Evolutionary conservation across 345 rosid species (phyloP), one percentile per base, ranked within the genome.

Genomic region (Garcia nutans): DNA sequence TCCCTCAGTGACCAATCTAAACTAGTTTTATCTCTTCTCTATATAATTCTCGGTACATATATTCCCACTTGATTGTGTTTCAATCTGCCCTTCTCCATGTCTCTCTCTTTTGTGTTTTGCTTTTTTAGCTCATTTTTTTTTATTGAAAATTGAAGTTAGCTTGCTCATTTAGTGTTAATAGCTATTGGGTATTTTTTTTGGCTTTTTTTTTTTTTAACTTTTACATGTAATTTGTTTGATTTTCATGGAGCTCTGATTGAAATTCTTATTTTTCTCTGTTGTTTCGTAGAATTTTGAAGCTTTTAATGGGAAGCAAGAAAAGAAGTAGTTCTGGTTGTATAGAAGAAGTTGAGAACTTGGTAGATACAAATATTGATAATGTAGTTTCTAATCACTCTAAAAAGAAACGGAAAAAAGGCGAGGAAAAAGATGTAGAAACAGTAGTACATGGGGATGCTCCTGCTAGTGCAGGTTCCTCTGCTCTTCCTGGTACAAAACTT

Each of bases 271-370:
- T 33, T 54, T 12, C 41, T 56, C 23, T 44, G 20, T 60, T 41
- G 24, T 42, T 63, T 28, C 37, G 33, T 3, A 63, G 74, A 26
- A 69, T 20, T 71, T 75, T 69, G 68, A 54, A 20, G 65, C 65
- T 22, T 22, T 65, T 77, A 75, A 92, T 92, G 95, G 93, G 83
- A 23, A 83, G 77, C 74, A 92, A 88, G 85, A 92, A 86, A 77
- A 86, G 91, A 80, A 87, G 74, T 79, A 87, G 74, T 79, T 82
- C 68, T 63, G 59, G 81, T 8, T 70, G 83, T 31, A 73, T 80
- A 8, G 89, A 75, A n/a, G 80, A 80, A 60, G 78, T 47, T 71
- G 87, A 80, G 66, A 79, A 44, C 58, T 71, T 61, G 41, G 70
- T 56, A 24, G 82, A 76, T 47, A 45, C 70, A 19, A 70, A 65